A percentile compares a stretch with the other conserved stretches of the same genome.
Conservation (phyloP, 1,139 yeast genomes). For the Scheffersomyces stambukii region DNA sequence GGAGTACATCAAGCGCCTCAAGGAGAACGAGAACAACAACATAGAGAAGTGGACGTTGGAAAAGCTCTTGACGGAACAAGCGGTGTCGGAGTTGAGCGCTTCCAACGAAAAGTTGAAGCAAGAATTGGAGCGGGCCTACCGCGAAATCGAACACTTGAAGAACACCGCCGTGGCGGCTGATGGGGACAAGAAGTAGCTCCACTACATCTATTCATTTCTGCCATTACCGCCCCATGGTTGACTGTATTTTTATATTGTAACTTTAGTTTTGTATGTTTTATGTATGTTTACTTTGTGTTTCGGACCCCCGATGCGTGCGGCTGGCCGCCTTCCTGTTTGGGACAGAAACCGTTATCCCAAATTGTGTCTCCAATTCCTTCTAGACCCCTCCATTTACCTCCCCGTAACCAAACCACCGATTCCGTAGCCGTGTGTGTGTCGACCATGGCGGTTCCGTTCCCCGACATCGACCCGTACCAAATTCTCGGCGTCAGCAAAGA, state of each 20-base stretch:
- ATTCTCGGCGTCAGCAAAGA: constrained; percentile 41
- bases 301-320: constrained; percentile 1
- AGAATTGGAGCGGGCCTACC: constrained; percentile 73
- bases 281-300: not conserved
- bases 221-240: no score
- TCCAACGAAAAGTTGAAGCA: constrained; percentile 23
- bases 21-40: constrained; percentile 81
- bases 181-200: no score
- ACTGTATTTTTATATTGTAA: no score
- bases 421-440: no score
- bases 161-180: no score
- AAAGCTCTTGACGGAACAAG: constrained; percentile 86
- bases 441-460: constrained; percentile 41
- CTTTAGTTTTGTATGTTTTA: no score
- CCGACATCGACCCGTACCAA: constrained; percentile 66
- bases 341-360: not conserved
- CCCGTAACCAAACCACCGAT: no score
- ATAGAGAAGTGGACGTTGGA: constrained; percentile 94
- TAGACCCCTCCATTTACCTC: not conserved
- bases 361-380: constrained; percentile 1
- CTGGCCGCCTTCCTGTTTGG: not conserved
- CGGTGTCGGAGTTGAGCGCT: constrained; percentile 49
- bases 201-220: no score
- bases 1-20: constrained; percentile 82
- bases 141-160: constrained; percentile 86